Evolutionary conservation across 176 grass and related monocot genomes (phyloP).

Genomic region (Eragrostis nindensis): DNA sequence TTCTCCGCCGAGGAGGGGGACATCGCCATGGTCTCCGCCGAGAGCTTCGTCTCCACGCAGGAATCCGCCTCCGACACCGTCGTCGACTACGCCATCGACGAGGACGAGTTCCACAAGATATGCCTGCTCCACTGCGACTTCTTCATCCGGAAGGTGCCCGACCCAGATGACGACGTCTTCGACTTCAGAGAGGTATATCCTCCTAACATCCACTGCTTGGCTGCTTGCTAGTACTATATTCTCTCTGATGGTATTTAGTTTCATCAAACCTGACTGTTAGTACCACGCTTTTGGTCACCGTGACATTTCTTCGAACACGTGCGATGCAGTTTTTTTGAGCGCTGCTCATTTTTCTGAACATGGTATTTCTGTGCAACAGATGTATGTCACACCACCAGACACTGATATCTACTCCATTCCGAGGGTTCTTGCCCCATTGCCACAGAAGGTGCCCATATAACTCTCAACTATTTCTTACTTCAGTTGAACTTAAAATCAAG

Average conservation of each 20-base stretch:
- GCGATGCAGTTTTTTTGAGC: neutral
- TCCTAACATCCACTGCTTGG: neutral
- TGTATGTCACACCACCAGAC: conserved; percentile 84
- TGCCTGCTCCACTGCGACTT: conserved; percentile 79
- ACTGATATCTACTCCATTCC: conserved; percentile 91
- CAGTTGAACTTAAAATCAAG: neutral
- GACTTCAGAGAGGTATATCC: conserved; percentile 78
- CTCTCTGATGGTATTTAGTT: neutral
- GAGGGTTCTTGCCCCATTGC: conserved; percentile 79
- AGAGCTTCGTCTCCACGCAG: conserved; percentile 80
- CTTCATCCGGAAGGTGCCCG: conserved; percentile 72
- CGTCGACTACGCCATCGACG: conserved; percentile 76
- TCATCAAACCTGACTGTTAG: neutral
- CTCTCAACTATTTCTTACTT: conserved; percentile 15
- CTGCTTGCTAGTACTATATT: neutral
- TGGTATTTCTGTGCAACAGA: conserved; percentile 61
- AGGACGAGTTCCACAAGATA: conserved; percentile 95
- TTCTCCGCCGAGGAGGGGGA: conserved; percentile 39
- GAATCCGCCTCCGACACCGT: conserved; percentile 75
- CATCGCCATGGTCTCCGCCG: conserved; percentile 66
- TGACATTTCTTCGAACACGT: conserved; percentile 24
- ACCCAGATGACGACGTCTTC: conserved; percentile 84
- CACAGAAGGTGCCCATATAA: conserved; percentile 57
- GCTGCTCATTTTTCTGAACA: conserved; percentile 14
- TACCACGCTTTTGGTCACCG: neutral